A percentile compares a stretch with the other conserved stretches of the same genome.
Conservation (phyloP, 2,329 filamentous ascomycete genomes). For the Xylariaceae sp. region DNA sequence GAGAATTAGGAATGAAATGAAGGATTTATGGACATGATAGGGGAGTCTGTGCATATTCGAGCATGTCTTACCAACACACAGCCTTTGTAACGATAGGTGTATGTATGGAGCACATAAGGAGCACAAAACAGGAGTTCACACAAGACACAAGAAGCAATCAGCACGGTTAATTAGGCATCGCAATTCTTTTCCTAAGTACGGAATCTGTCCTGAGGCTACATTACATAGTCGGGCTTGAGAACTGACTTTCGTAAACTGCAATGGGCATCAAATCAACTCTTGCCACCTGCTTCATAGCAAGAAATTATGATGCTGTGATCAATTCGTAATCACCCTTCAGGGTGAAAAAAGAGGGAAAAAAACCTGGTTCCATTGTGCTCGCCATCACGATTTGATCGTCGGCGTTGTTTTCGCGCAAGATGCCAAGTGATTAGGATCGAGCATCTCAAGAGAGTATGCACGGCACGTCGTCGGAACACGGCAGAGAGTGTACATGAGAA, state of each 20-base stretch:
- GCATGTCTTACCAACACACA: too few species aligned
- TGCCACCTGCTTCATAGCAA: not conserved
- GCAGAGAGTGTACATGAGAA: slow-evolving; percentile 14
- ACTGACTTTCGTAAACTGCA: too few species aligned
- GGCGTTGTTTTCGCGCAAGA: not conserved
- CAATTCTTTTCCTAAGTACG: slow-evolving; percentile 5
- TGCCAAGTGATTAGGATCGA: slow-evolving; percentile 3
- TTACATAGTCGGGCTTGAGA: not conserved
- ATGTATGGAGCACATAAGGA: not conserved
- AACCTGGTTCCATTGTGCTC: not conserved
- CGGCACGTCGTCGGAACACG: not conserved
- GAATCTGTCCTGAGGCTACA: not conserved
- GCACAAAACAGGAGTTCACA: not conserved
- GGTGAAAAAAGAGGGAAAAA: not conserved
- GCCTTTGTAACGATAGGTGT: not conserved
- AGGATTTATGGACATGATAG: not conserved
- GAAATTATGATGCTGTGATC: not conserved
- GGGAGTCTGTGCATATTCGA: too few species aligned
- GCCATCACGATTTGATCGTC: not conserved
- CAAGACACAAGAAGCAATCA: not conserved
- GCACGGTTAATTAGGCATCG: slow-evolving; percentile 7
- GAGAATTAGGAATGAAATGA: not conserved
- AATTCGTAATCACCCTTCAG: not conserved
- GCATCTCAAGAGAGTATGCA: slow-evolving; percentile 12
- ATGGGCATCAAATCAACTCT: not conserved